Conservation (phyloP, 1,284 basidiomycete species). For the Phellopilus nigrolimitatus region DNA sequence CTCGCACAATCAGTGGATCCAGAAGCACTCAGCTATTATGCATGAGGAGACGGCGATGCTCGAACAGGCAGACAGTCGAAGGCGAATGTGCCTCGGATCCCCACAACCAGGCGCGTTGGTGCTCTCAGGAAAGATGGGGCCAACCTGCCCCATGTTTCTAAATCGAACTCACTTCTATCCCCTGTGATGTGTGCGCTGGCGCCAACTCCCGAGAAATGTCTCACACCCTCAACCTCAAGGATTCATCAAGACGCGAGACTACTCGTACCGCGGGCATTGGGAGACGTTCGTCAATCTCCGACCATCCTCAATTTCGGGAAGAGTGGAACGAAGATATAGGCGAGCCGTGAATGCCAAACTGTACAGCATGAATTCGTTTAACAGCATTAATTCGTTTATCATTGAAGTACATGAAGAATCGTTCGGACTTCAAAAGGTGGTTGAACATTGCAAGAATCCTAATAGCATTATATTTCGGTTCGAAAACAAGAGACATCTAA, state of each 20-base stretch:
- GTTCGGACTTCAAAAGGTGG: too few species aligned
- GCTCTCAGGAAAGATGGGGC: slow-evolving; percentile 39
- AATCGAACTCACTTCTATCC: slow-evolving; percentile 31
- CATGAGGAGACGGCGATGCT: slow-evolving; percentile 54
- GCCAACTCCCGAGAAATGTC: slow-evolving; percentile 54
- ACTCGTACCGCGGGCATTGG: too few species aligned
- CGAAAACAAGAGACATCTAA: too few species aligned
- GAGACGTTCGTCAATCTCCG: slow-evolving; percentile 38
- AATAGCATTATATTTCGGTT: too few species aligned
- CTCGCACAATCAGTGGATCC: slow-evolving; percentile 51
- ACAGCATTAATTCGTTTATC: too few species aligned
- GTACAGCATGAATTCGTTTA: too few species aligned
- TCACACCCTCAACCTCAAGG: slow-evolving; percentile 57
- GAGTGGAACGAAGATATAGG: slow-evolving; percentile 59
- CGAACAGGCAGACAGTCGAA: slow-evolving; percentile 45
- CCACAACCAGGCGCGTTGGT: slow-evolving; percentile 29
- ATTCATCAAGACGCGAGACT: too few species aligned
- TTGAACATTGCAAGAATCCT: too few species aligned
- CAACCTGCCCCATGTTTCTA: not conserved
- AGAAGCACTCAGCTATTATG: slow-evolving; percentile 48
- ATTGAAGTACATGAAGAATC: too few species aligned
- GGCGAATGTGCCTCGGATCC: slow-evolving; percentile 38
- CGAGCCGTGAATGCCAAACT: slow-evolving; percentile 28
- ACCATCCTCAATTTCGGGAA: slow-evolving; percentile 27
- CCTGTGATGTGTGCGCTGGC: slow-evolving; percentile 60